These are phyloP conservation scores for Euphorbia tirucalli DNA, from an alignment of 345 rosid genomes.

Conservation along the genomic window DNA sequence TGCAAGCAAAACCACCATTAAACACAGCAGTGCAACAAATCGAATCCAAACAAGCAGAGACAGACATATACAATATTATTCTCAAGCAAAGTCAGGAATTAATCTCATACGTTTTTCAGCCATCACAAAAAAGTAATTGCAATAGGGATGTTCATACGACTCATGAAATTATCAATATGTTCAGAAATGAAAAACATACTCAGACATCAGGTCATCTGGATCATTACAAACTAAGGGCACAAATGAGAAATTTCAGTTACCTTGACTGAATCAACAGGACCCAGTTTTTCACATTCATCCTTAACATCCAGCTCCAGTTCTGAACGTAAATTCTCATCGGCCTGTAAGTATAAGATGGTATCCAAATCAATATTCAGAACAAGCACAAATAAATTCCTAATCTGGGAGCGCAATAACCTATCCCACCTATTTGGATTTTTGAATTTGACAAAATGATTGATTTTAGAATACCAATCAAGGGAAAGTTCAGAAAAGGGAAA, in stretches of 20 bases:
- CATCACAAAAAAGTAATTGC: no score
- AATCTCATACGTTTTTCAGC: neutral
- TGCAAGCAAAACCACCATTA: conserved; percentile 22
- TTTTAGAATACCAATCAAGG: neutral
- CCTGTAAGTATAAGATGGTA: conserved; percentile 31
- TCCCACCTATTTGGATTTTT: neutral
- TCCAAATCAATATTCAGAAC: neutral
- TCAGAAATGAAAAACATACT: neutral
- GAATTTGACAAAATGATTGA: neutral
- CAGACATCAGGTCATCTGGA: neutral
- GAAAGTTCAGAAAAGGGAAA: neutral
- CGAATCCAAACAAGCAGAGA: neutral
- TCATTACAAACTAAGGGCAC: no score
- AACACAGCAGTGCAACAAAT: neutral
- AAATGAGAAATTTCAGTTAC: conserved; percentile 30
- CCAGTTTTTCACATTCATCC: conserved; percentile 84
- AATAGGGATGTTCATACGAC: neutral
- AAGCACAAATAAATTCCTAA: neutral
- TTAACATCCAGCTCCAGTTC: conserved; percentile 79
- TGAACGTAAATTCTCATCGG: conserved; percentile 65
- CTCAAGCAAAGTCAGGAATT: neutral
- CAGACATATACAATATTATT: neutral
- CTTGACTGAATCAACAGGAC: conserved; percentile 81
- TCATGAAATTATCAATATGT: neutral
- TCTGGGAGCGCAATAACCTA: neutral